Conservation (phyloP, 2,329 filamentous ascomycete species). For the Arthrobotrys conoides region DNA sequence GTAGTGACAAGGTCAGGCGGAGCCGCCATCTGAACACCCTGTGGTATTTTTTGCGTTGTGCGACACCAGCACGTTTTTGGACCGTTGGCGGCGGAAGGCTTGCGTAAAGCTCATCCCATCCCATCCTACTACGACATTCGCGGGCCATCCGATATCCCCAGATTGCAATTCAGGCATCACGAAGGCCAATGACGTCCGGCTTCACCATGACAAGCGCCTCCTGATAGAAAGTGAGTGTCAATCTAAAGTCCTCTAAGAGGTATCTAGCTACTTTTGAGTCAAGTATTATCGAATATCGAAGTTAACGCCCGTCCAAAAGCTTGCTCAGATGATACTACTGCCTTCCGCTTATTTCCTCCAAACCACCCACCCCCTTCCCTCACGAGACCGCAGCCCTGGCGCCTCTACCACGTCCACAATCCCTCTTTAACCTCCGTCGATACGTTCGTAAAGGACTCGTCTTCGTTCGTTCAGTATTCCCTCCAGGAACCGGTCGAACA, state of each 20-base stretch:
- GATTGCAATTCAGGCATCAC: constrained; percentile 28
- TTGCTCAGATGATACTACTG: constrained; percentile 51
- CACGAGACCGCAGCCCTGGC: constrained; percentile 58
- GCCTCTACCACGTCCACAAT: constrained; percentile 44
- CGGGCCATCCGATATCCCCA: constrained; percentile 3
- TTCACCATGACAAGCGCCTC: constrained; percentile 41
- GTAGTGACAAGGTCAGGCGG: constrained; percentile 43
- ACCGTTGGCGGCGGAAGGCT: constrained; percentile 33
- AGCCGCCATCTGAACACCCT: constrained; percentile 21
- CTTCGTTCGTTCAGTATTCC: constrained; percentile 48
- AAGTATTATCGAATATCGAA: background rate
- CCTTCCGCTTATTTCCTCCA: constrained; percentile 35
- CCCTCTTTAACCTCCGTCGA: constrained; percentile 57
- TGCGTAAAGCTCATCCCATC: constrained; percentile 14
- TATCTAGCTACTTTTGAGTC: background rate
- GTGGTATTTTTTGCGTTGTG: constrained; percentile 42
- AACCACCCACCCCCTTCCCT: constrained; percentile 22
- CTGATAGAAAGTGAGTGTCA: constrained; percentile 36
- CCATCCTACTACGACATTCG: background rate
- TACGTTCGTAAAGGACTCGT: constrained; percentile 33
- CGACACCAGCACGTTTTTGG: constrained; percentile 35
- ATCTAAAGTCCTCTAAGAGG: constrained; percentile 8
- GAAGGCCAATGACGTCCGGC: constrained; percentile 30
- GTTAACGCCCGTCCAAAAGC: constrained; percentile 10
- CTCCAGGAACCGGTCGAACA: constrained; percentile 43